phyloP scores from a whole-genome alignment of 176 grass and related monocot genomes.

The Carex myosuroides region DNA sequence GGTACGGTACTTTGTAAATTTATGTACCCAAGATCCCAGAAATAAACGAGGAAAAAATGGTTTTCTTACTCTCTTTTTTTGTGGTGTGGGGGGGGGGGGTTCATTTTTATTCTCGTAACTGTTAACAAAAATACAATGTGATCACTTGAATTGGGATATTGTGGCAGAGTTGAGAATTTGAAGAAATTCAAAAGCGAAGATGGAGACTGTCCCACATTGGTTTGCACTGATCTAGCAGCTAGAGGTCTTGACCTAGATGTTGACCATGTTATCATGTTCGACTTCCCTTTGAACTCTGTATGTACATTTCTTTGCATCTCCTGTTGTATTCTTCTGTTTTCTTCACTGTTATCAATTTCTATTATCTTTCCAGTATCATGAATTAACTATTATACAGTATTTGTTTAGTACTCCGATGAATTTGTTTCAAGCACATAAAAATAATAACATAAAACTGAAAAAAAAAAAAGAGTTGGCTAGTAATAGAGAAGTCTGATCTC shows the following conservation, averaged over 20 bases:
- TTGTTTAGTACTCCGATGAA: background rate
- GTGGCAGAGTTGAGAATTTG: conserved; percentile 86
- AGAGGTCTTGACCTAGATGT: conserved; percentile 91
- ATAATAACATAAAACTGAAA: background rate
- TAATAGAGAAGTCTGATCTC: background rate
- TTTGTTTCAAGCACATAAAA: background rate
- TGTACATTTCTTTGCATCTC: conserved; percentile 8
- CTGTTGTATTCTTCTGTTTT: conserved; percentile 4
- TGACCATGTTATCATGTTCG: conserved; percentile 99
- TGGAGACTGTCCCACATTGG: conserved; percentile 90
- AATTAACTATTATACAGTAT: background rate
- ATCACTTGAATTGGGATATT: conserved; percentile 6
- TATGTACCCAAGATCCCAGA: background rate
- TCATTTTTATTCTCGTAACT: background rate
- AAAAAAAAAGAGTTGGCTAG: background rate
- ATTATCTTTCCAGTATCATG: background rate
- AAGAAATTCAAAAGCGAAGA: conserved; percentile 96
- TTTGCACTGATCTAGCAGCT: conserved; percentile 93
- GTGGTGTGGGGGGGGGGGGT: background rate
- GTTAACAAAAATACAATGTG: conserved; percentile 3
- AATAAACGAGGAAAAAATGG: background rate
- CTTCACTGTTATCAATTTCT: background rate
- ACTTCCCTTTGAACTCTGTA: conserved; percentile 92
- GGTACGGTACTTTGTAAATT: background rate
- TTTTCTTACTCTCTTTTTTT: too few species aligned